Conservation (phyloP, 2,329 filamentous ascomycete genomes). For the Bipolaris bicolor region DNA sequence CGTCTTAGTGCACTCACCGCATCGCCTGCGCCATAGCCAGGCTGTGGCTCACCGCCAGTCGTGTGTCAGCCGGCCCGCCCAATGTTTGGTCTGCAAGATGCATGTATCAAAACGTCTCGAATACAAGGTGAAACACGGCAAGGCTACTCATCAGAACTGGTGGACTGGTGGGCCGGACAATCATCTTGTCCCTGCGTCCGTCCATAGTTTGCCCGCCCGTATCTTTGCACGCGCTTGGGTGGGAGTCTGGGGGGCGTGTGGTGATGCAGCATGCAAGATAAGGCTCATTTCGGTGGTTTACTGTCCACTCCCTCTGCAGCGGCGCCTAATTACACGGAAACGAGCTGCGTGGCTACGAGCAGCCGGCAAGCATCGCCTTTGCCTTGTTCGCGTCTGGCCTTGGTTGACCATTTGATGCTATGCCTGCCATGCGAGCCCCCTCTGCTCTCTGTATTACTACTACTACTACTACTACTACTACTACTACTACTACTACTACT, state of each 20-base stretch:
- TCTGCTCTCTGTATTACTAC: too few species aligned
- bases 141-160: neutral
- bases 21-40: constrained; percentile 11
- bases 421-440: too few species aligned
- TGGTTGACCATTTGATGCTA: too few species aligned
- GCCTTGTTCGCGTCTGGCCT: too few species aligned
- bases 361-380: neutral
- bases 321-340: neutral
- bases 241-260: neutral
- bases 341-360: neutral
- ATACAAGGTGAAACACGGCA: neutral
- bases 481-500: too few species aligned
- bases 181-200: constrained; percentile 4
- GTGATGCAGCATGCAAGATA: neutral
- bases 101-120: neutral
- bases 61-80: constrained; percentile 7
- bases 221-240: neutral
- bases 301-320: neutral
- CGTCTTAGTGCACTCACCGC: constrained; percentile 8
- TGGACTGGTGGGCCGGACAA: constrained; percentile 4
- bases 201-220: neutral
- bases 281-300: neutral
- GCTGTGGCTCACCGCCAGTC: constrained; percentile 29
- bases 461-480: too few species aligned
- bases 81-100: neutral